Evolutionary conservation across 2,329 filamentous ascomycete genomes (phyloP).

Genomic region (Incumbomyces lentus): DNA sequence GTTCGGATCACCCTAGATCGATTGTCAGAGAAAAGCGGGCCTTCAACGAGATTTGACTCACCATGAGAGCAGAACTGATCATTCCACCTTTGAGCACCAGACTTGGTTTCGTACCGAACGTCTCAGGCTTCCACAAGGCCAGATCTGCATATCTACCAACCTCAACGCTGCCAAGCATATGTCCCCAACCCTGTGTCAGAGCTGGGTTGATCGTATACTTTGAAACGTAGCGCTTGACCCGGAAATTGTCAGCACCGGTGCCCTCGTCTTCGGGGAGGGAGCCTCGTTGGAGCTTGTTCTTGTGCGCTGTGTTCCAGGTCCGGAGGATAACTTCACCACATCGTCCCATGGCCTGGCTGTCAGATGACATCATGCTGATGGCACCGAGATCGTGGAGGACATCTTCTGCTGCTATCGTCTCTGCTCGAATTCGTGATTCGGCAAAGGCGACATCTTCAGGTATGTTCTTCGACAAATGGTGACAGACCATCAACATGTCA

Average conservation of each 20-base stretch:
- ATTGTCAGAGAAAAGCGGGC: neutral
- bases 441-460: constrained; percentile 94
- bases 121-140: constrained; percentile 73
- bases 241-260: constrained; percentile 74
- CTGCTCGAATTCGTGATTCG: constrained; percentile 83
- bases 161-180: constrained; percentile 78
- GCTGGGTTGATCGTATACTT: constrained; percentile 97
- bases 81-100: constrained; percentile 79
- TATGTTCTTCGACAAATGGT: constrained; percentile 84
- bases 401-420: constrained; percentile 94
- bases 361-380: constrained; percentile 94
- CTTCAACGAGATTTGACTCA: constrained; percentile 30
- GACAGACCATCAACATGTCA: constrained; percentile 98
- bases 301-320: constrained; percentile 95
- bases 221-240: constrained; percentile 83
- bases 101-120: constrained; percentile 78
- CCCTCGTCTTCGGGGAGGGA: constrained; percentile 64
- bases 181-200: constrained; percentile 78
- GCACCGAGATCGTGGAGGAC: constrained; percentile 89
- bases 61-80: constrained; percentile 76
- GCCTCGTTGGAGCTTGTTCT: constrained; percentile 85
- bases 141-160: constrained; percentile 83
- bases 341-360: constrained; percentile 93
- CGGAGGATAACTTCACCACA: constrained; percentile 87
- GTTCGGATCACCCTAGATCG: constrained; percentile 60